Evolutionary conservation across 1,284 basidiomycete genomes (phyloP).

Genomic region (Hymenochaete sp.): DNA sequence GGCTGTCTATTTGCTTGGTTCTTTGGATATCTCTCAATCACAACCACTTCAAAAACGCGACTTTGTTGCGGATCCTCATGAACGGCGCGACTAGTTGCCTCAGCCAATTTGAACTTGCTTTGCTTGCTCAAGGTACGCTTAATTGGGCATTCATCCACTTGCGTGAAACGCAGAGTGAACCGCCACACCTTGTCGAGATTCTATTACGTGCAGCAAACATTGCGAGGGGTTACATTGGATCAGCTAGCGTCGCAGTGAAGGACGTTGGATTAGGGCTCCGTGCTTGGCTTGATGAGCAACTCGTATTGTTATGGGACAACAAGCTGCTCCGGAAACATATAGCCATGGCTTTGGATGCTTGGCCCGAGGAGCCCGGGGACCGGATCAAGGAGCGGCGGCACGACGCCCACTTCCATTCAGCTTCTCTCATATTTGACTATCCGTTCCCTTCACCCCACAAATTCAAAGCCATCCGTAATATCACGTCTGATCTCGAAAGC

Average conservation of each 20-base stretch:
- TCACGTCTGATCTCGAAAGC: slow-evolving; percentile 34
- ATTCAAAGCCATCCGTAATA: slow-evolving; percentile 61
- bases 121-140: slow-evolving; percentile 64
- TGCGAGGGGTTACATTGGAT: slow-evolving; percentile 43
- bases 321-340: slow-evolving; percentile 36
- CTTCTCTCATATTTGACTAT: slow-evolving; percentile 50
- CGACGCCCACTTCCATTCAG: slow-evolving; percentile 35
- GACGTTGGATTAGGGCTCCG: slow-evolving; percentile 41
- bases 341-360: slow-evolving; percentile 53
- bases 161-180: slow-evolving; percentile 29
- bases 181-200: slow-evolving; percentile 52
- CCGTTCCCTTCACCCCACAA: slow-evolving; percentile 55
- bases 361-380: slow-evolving; percentile 54
- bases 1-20: slow-evolving; percentile 66
- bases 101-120: slow-evolving; percentile 57
- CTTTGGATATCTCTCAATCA: slow-evolving; percentile 60
- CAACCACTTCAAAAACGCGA: slow-evolving; percentile 46
- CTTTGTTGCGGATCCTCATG: slow-evolving; percentile 58
- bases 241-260: slow-evolving; percentile 24
- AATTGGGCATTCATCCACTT: slow-evolving; percentile 65
- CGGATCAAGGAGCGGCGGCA: slow-evolving; percentile 37
- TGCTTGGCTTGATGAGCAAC: slow-evolving; percentile 56
- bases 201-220: slow-evolving; percentile 55
- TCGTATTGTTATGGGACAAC: slow-evolving; percentile 34
- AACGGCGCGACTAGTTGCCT: slow-evolving; percentile 63